These are phyloP conservation scores for Penicillium parvum DNA, from an alignment of 495 filamentous ascomycete species.

Conservation along the genomic window DNA sequence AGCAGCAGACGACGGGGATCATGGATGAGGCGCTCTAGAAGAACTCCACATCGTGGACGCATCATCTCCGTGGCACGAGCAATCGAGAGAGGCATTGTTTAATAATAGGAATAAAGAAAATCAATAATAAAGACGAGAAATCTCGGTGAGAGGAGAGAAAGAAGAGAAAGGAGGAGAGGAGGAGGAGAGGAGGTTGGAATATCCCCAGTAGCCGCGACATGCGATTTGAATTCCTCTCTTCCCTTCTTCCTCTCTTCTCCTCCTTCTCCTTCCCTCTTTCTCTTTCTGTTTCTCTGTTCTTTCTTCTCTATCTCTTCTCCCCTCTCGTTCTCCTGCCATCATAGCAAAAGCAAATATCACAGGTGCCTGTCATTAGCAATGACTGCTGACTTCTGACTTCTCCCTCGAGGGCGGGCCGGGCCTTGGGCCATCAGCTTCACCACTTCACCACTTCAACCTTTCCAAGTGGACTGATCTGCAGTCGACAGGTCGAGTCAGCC, in stretches of 20 bases:
- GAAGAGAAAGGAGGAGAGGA: conserved; percentile 3
- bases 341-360: too few relatives aligned
- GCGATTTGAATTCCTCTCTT: conserved; percentile 12
- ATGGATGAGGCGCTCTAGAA: conserved; percentile 18
- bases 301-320: not conserved
- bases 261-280: not conserved
- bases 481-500: conserved; percentile 23
- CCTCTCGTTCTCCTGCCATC: not conserved
- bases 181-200: not conserved
- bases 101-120: not conserved
- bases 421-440: too few relatives aligned
- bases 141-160: conserved; percentile 9
- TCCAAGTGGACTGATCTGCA: conserved; percentile 28
- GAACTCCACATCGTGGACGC: conserved; percentile 19
- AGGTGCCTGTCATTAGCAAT: too few relatives aligned
- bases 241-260: not conserved
- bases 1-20: conserved; percentile 5
- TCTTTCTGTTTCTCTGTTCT: not conserved
- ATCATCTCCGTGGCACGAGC: conserved; percentile 11
- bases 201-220: conserved; percentile 29
- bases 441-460: too few relatives aligned
- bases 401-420: conserved; percentile 28
- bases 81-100: too few relatives aligned
- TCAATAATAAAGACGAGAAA: conserved; percentile 2
- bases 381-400: too few relatives aligned